phyloP scores from a whole-genome alignment of 768 basidiomycete species.

The Boletus subcaerulescens region DNA sequence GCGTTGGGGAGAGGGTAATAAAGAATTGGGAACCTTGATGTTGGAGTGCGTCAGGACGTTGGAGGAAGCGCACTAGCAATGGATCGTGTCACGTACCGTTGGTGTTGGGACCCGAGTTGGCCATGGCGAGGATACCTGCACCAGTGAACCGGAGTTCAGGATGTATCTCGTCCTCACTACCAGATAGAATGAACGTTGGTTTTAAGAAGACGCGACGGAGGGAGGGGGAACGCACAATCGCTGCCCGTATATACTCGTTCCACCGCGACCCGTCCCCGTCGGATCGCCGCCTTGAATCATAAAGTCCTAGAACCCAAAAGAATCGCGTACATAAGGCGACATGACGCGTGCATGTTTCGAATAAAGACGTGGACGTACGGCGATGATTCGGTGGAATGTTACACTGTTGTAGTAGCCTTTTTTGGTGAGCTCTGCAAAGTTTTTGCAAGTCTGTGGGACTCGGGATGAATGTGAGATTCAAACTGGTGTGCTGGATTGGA shows the following conservation, averaged over 20 bases:
- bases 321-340: not conserved
- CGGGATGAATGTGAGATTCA: not conserved
- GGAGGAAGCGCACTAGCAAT: not conserved
- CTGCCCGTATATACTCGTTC: constrained; percentile 84
- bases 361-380: constrained; percentile 40
- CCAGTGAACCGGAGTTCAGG: constrained; percentile 92
- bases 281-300: constrained; percentile 98
- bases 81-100: constrained; percentile 50
- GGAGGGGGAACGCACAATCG: constrained; percentile 62
- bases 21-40: constrained; percentile 93
- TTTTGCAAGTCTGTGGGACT: constrained; percentile 77
- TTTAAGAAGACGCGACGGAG: not conserved
- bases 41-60: constrained; percentile 13
- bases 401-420: constrained; percentile 91
- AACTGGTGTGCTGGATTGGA: no score
- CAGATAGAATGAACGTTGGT: not conserved
- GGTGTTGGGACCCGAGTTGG: constrained; percentile 94
- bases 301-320: constrained; percentile 61
- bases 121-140: constrained; percentile 95
- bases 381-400: constrained; percentile 88
- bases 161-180: constrained; percentile 86
- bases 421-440: constrained; percentile 89
- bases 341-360: not conserved
- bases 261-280: constrained; percentile 91
- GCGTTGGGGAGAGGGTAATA: constrained; percentile 79